phyloP scores from a whole-genome alignment of 129 eudicot species.

The Deinandra increscens region DNA sequence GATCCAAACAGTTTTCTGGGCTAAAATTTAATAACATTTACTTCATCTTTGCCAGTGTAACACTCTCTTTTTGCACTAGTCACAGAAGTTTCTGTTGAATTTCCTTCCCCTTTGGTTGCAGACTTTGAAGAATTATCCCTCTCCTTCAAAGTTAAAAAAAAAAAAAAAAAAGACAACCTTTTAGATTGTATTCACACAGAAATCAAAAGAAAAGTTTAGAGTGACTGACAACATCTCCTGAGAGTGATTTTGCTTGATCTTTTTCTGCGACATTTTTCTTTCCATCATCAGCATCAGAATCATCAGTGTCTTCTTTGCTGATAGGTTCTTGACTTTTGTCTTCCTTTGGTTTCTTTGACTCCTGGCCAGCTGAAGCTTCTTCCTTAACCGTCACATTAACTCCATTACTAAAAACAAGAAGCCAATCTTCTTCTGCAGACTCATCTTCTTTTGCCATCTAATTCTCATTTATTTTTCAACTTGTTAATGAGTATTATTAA shows the following conservation, averaged over 20 bases:
- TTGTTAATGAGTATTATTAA: not conserved
- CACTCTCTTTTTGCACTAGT: slow-evolving; percentile 67
- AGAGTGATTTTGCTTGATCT: slow-evolving; percentile 39
- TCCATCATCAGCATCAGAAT: too few species aligned
- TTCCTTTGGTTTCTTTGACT: too few species aligned
- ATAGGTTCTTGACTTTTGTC: too few species aligned
- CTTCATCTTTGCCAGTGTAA: slow-evolving; percentile 49
- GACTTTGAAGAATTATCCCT: slow-evolving; percentile 47
- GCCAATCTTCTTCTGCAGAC: too few species aligned
- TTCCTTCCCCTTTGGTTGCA: slow-evolving; percentile 45
- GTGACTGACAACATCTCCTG: slow-evolving; percentile 46
- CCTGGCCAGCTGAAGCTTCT: too few species aligned
- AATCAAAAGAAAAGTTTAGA: not conserved
- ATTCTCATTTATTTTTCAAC: not conserved
- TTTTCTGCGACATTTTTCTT: slow-evolving; percentile 48
- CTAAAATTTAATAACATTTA: slow-evolving; percentile 20
- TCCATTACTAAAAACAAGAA: too few species aligned
- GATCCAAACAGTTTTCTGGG: not conserved
- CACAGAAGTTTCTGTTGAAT: slow-evolving; percentile 41
- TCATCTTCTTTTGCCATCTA: too few species aligned
- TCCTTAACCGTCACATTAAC: too few species aligned
- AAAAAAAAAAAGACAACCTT: too few species aligned
- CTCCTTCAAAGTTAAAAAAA: slow-evolving; percentile 41
- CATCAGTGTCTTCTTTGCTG: too few species aligned
- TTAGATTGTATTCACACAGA: not conserved